Percentiles rank a stretch among this genome's conserved stretches.
phyloP scores from a whole-genome alignment of 306 rosid species.

The Bauhinia variegata region DNA sequence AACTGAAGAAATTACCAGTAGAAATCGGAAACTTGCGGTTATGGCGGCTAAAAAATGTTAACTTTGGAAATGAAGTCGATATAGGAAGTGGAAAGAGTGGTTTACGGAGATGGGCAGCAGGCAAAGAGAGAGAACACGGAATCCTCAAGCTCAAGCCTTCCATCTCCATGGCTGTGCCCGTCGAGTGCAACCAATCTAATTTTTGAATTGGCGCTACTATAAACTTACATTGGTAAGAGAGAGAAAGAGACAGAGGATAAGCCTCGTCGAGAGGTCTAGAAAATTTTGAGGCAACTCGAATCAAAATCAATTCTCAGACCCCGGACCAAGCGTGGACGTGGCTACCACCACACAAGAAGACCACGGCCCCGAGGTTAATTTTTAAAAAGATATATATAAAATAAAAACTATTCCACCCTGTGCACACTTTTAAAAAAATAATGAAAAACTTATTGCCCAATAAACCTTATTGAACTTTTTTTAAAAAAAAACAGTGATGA shows the following conservation, averaged over 20 bases:
- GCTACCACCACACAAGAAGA: no score
- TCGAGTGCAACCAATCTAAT: background rate
- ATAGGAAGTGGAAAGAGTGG: background rate
- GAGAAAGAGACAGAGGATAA: background rate
- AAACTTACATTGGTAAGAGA: background rate
- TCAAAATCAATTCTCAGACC: no score
- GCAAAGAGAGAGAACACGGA: background rate
- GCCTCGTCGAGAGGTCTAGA: no score
- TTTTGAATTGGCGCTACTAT: constrained; percentile 14
- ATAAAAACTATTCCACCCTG: no score
- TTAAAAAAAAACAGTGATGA: no score
- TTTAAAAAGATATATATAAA: no score
- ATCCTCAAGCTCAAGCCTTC: constrained; percentile 1
- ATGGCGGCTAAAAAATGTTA: background rate
- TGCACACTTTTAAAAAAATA: no score
- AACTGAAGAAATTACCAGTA: background rate
- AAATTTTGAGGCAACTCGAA: no score
- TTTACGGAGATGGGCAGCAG: background rate
- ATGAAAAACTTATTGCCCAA: no score
- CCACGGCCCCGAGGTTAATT: no score
- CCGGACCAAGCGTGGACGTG: no score
- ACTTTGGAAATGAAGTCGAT: constrained; percentile 18
- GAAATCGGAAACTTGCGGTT: background rate
- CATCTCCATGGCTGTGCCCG: constrained; percentile 17
- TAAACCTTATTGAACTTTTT: no score